Percentiles rank a stretch among this genome's conserved stretches.
These are phyloP conservation scores for Iberis pinnata DNA, from an alignment of 345 rosid species.

Conservation along the genomic window DNA sequence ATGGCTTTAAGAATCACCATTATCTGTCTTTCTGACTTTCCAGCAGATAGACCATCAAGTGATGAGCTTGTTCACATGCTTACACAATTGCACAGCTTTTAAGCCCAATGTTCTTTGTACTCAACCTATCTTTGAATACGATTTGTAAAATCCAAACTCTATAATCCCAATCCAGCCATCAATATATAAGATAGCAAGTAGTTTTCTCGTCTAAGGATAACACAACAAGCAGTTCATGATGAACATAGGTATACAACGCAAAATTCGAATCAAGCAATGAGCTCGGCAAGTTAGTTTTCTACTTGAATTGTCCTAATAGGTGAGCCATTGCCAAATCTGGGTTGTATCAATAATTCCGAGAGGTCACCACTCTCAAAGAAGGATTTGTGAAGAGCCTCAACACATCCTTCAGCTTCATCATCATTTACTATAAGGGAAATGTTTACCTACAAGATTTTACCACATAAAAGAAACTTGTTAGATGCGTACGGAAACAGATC, in stretches of 20 bases:
- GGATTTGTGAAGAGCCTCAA: conserved; percentile 58
- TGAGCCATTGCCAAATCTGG: conserved; percentile 34
- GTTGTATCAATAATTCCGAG: conserved; percentile 33
- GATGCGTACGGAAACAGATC: neutral
- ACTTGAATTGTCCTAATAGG: conserved; percentile 29
- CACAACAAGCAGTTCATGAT: conserved; percentile 4
- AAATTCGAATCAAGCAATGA: conserved; percentile 13
- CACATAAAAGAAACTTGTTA: neutral
- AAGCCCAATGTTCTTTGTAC: conserved; percentile 14
- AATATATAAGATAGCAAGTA: conserved; percentile 15
- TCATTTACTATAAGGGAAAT: conserved; percentile 85
- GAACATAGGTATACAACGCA: conserved; percentile 12
- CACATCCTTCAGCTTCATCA: conserved; percentile 69
- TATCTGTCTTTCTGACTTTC: conserved; percentile 75
- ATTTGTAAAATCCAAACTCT: conserved; percentile 7
- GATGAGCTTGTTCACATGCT: conserved; percentile 92
- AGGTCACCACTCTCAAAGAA: conserved; percentile 58
- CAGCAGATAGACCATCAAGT: conserved; percentile 87
- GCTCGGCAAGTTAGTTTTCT: conserved; percentile 20
- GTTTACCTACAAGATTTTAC: conserved; percentile 47
- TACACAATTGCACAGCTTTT: conserved; percentile 90
- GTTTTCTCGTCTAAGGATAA: conserved; percentile 5
- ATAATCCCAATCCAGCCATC: neutral
- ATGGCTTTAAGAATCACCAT: conserved; percentile 92
- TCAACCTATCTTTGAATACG: conserved; percentile 2